Evolutionary conservation across 2,329 filamentous ascomycete genomes (phyloP), one percentile per base, ranked within the genome.

Genomic region (Epichloe typhina): DNA sequence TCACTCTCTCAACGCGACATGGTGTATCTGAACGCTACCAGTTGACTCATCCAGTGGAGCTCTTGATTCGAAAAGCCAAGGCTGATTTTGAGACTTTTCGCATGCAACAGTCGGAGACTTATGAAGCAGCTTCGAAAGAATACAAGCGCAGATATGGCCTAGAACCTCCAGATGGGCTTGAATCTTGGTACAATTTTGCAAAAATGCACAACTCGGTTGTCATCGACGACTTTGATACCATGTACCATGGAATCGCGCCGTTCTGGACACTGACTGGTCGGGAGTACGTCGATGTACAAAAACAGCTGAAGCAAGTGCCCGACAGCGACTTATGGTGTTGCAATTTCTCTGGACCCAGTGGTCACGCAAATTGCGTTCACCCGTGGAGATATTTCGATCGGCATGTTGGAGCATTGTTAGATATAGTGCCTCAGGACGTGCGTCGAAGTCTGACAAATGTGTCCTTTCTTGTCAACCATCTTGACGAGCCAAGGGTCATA

Each of bases 151-250:
- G 72, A 19, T 75, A 77, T 50, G 54, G 53, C 0, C 56, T 66
- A 1, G 62, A 69, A 1, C 74, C 73, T 0, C 75, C 74, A 0
- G 59, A 62, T 0, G 74, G 75, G 0, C 77, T 77, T 33, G 59
- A 69, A 1, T 59, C 54, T 3, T 77, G 74, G 75, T 72, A 66
- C 21, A 55, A 64, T 1, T 75, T 66, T 46, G 72, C 73, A 0
- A 47, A 56, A 2, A 54, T 55, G 0, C 59, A 71, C 1, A 35
- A 67, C 2, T 74, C 72, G 0, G 63, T 63, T 0, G 64, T 76
- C n/a, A 74, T 77, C 35, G 73, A 77, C 51, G 69, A 76, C 3
- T 77, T 72, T 31, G 70, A 77, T 39, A 62, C 57, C 0, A 71
- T 77, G 2, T 59, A 67, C 40, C 52, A 69, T 0, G 53, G 60